A percentile compares a stretch with the other conserved stretches of the same genome.
phyloP scores from a whole-genome alignment of 140 eudicot species.

The Bidens hawaiensis region DNA sequence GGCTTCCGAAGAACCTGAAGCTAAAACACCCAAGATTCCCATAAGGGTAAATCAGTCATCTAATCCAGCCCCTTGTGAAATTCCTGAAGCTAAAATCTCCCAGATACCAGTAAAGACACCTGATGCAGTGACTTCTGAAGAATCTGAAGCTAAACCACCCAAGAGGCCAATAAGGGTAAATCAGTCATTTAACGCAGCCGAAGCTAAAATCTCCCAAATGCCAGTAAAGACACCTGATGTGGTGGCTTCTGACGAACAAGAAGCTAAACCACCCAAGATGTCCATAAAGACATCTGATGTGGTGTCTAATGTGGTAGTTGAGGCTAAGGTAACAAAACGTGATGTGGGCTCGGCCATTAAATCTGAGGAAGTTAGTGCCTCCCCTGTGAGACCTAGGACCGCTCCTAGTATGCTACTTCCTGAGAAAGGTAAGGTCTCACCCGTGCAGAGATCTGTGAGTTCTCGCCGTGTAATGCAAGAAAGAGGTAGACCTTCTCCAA shows the following conservation, averaged over 20 bases:
- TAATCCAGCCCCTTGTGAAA: not conserved
- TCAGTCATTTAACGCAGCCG: too few species aligned
- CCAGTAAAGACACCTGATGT: conserved; percentile 8
- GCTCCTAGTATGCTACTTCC: conserved; percentile 30
- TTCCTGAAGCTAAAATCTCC: conserved; percentile 15
- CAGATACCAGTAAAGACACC: conserved; percentile 7
- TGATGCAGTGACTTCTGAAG: conserved; percentile 8
- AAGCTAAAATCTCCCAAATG: too few species aligned
- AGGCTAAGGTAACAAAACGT: conserved; percentile 18
- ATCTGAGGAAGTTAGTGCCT: conserved; percentile 15
- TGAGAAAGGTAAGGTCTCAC: conserved; percentile 43
- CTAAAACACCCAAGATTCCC: not conserved
- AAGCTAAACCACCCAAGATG: conserved; percentile 17
- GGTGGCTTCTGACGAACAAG: not conserved
- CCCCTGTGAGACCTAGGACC: conserved; percentile 30
- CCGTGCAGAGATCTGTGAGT: conserved; percentile 21
- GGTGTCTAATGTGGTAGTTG: conserved; percentile 9
- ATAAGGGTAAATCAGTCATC: not conserved
- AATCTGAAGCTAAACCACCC: conserved; percentile 14
- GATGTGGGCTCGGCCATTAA: conserved; percentile 3
- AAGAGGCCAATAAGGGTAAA: not conserved
- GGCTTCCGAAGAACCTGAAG: conserved; percentile 14
- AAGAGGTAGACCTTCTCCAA: conserved; percentile 30
- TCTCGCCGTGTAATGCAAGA: conserved; percentile 28
- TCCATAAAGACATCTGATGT: conserved; percentile 11